Conservation (phyloP, 441 rosid genomes). For the Brassica hybrid region DNA sequence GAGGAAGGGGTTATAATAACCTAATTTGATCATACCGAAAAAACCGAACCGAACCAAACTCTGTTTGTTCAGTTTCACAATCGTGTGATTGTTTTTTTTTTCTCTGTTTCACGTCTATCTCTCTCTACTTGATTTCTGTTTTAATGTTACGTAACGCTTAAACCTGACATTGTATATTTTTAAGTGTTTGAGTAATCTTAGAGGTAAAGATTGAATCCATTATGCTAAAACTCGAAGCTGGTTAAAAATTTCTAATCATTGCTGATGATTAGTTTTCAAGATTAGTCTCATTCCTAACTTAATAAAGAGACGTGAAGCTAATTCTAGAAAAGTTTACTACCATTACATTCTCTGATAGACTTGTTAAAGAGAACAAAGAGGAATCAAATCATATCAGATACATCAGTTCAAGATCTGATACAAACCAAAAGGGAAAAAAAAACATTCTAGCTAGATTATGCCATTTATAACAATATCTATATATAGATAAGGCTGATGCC, state of each 20-base stretch:
- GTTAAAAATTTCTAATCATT: background rate
- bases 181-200: conserved; percentile 26
- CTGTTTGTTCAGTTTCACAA: conserved; percentile 1
- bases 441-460: background rate
- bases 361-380: background rate
- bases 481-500: conserved; percentile 12
- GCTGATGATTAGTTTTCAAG: background rate
- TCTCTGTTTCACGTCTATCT: conserved; percentile 29
- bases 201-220: conserved; percentile 21
- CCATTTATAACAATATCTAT: conserved; percentile 13
- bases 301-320: background rate
- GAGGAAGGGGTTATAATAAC: background rate
- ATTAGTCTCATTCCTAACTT: background rate
- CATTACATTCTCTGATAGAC: background rate
- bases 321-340: background rate
- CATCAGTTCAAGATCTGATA: conserved; percentile 6
- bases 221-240: background rate
- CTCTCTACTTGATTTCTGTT: conserved; percentile 38
- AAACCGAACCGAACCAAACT: conserved; percentile 6
- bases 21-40: conserved; percentile 1
- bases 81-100: conserved; percentile 22
- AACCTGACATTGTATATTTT: conserved; percentile 28
- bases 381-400: conserved; percentile 16
- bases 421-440: background rate
- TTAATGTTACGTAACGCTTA: conserved; percentile 28